Evolutionary conservation across 164 flowering plant genomes (phyloP), one percentile per base, ranked within the genome.

Genomic region (Vitis labrusca): DNA sequence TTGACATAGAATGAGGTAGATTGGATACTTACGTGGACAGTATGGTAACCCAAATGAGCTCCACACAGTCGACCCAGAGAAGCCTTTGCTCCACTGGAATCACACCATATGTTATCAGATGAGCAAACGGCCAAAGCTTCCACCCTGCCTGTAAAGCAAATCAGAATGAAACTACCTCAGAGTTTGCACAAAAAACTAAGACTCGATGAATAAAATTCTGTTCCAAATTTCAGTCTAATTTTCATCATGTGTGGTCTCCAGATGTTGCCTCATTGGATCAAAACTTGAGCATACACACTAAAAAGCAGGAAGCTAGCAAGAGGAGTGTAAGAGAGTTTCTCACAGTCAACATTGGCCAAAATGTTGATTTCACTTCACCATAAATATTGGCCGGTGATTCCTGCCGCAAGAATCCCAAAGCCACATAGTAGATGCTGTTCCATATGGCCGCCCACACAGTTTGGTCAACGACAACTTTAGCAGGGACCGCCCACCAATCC

Each of bases 81-180:
- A 92, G 98, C 85, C 99, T 84, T 83, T 92, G 98, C 59, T 95
- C 99, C 52, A 95, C 81, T 3, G 98, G 99, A 61, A 95, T 73
- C 47, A 87, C 79, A 61, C 99, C 97, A 77, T 95, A 95, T 10
- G 99, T 95, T 65, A 95, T 75, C 51, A 95, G 76, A 74, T 92
- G 99, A 68, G 98, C 99, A 81, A 95, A 95, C 47, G 98, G 99
- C 99, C 99, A 95, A 64, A 95, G 96, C 80, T 95, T 95, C 99
- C 99, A 95, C 3, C 99, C 99, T 10, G 99, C 98, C 99, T 95
- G 88, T 68, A 64, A 75, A 59, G 60, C 60, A 71, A 76, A 79
- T 17, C 59, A 64, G 2, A 61, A 3, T 23, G 17, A 65, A 12
- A 15, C 59, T 52, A 11, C 53, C 23, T 57, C 12, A 50, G 9